phyloP scores from a whole-genome alignment of 192 early-diverging fungal species.

The Radiomyces spectabilis region DNA sequence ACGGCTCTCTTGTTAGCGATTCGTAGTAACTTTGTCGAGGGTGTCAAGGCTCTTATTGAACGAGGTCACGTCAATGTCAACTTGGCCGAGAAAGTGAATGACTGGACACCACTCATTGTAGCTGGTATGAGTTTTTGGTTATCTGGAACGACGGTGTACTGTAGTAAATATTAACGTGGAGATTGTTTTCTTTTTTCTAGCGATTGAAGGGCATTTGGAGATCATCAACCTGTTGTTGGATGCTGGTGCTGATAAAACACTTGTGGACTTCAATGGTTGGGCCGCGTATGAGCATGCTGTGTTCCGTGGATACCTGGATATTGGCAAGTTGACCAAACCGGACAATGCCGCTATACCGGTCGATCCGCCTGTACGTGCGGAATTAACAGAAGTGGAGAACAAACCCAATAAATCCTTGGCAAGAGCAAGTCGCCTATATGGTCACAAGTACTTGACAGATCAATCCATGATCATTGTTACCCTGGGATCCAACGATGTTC shows the following conservation, averaged over 20 bases:
- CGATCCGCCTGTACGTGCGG: neutral
- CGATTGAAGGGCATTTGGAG: slow-evolving; percentile 50
- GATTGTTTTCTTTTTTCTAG: slow-evolving; percentile 21
- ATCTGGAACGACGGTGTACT: too few relatives aligned
- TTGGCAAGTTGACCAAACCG: slow-evolving; percentile 41
- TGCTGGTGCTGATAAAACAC: slow-evolving; percentile 40
- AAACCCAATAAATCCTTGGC: slow-evolving; percentile 5
- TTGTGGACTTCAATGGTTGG: slow-evolving; percentile 42
- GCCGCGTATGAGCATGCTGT: slow-evolving; percentile 59
- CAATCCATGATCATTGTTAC: slow-evolving; percentile 58
- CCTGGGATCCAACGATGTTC: slow-evolving; percentile 51
- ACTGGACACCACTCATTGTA: slow-evolving; percentile 55
- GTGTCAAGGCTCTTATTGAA: slow-evolving; percentile 40
- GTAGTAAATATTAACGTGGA: too few relatives aligned
- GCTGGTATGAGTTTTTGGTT: slow-evolving; percentile 39
- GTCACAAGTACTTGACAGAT: slow-evolving; percentile 52
- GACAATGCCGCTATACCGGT: neutral
- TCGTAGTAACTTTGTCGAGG: slow-evolving; percentile 42
- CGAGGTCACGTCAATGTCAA: slow-evolving; percentile 33
- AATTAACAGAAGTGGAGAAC: neutral
- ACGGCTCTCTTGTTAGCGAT: slow-evolving; percentile 48
- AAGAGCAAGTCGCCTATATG: slow-evolving; percentile 44
- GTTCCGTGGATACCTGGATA: slow-evolving; percentile 45
- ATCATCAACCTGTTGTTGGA: slow-evolving; percentile 43
- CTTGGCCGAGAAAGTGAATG: slow-evolving; percentile 44